A percentile compares a stretch with the other conserved stretches of the same genome.
Evolutionary conservation across 352 stramenopile genomes (phyloP).

Genomic region (Globisporangium spiculum): DNA sequence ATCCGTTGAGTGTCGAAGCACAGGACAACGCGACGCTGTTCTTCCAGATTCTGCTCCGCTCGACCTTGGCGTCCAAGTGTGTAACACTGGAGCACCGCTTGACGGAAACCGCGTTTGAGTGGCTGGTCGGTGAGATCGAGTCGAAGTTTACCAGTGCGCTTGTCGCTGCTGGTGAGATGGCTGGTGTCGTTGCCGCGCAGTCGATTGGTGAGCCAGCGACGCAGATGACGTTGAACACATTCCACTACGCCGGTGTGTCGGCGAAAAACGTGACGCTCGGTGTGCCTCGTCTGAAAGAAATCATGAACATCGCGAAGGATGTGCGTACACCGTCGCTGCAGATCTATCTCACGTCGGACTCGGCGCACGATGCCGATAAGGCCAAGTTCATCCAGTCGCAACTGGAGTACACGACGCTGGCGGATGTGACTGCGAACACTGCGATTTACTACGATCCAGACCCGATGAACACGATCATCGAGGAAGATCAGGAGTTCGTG

Average conservation of each 20-base stretch:
- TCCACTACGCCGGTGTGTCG: constrained; percentile 99
- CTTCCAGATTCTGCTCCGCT: constrained; percentile 97
- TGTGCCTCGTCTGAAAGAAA: constrained; percentile 99
- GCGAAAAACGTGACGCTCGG: constrained; percentile 99
- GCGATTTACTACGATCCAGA: constrained; percentile 99
- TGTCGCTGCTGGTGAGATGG: constrained; percentile 97
- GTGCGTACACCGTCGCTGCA: constrained; percentile 97
- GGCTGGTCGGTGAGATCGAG: constrained; percentile 95
- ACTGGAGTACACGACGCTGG: constrained; percentile 97
- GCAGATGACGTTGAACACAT: constrained; percentile 99
- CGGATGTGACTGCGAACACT: constrained; percentile 95
- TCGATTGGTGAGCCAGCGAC: constrained; percentile 99
- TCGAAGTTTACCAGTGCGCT: constrained; percentile 95
- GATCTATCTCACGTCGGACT: constrained; percentile 93
- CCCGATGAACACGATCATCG: constrained; percentile 95
- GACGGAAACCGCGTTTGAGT: constrained; percentile 96
- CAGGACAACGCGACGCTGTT: constrained; percentile 98
- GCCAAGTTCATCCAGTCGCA: constrained; percentile 91
- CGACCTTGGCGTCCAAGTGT: constrained; percentile 94
- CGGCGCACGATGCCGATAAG: constrained; percentile 80
- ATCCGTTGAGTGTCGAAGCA: constrained; percentile 93
- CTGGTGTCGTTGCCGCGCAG: constrained; percentile 97
- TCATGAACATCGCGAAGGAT: constrained; percentile 99
- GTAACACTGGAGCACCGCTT: constrained; percentile 96
- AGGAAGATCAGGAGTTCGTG: constrained; percentile 97